phyloP scores from a whole-genome alignment of 139 green algal genomes.

The Chlamydomonas sphaeroides region DNA sequence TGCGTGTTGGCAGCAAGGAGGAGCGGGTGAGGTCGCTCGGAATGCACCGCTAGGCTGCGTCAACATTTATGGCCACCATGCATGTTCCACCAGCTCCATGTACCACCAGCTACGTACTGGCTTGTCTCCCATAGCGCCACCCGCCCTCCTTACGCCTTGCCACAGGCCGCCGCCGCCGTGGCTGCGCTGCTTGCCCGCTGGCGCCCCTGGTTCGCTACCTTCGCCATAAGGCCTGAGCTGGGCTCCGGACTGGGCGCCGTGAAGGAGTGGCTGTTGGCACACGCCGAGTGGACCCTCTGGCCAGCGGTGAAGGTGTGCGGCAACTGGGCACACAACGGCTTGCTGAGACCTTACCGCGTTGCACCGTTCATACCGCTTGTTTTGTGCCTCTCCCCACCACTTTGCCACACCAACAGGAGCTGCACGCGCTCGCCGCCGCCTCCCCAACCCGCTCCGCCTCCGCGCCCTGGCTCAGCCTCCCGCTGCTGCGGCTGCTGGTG shows the following conservation, averaged over 20 bases:
- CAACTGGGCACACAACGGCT: too few species aligned
- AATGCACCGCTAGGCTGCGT: too few species aligned
- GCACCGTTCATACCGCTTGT: not conserved
- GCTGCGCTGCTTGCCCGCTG: not conserved
- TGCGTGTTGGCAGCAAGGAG: too few species aligned
- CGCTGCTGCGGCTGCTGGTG: slow-evolving; percentile 14
- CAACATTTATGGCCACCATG: too few species aligned
- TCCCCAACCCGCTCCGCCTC: not conserved
- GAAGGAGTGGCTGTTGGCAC: not conserved
- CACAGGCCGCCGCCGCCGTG: not conserved
- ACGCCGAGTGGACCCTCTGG: slow-evolving; percentile 6
- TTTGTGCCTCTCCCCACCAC: not conserved
- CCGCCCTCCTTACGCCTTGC: too few species aligned
- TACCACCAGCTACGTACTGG: not conserved
- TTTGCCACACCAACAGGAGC: not conserved
- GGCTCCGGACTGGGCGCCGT: not conserved
- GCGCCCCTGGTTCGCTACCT: not conserved
- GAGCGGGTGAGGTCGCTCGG: too few species aligned
- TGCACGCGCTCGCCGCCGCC: not conserved
- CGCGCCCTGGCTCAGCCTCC: not conserved
- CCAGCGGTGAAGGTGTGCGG: not conserved
- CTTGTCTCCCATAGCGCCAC: not conserved
- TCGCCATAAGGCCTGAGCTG: not conserved
- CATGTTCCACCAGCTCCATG: not conserved
- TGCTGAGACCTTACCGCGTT: not conserved